Percentiles rank a stretch among this genome's conserved stretches.
Evolutionary conservation across 2,329 filamentous ascomycete species (phyloP).

Genomic region (Microthyrium microscopicum): DNA sequence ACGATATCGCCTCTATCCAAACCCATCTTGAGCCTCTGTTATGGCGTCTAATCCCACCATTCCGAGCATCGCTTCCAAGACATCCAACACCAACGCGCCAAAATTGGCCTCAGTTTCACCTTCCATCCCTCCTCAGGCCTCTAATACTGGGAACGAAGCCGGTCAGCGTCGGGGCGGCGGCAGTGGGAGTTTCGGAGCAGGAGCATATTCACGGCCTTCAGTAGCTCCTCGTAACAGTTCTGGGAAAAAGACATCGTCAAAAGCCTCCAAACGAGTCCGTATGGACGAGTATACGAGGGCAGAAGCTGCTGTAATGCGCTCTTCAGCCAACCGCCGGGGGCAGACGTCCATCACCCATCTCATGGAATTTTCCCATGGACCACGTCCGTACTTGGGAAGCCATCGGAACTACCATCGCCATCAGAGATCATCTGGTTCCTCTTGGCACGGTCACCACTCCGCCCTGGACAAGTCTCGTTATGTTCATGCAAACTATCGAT

Average conservation of each 20-base stretch:
- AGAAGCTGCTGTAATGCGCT: conserved; percentile 52
- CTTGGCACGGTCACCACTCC: conserved; percentile 2
- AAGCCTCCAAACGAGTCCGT: conserved; percentile 55
- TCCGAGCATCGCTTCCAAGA: conserved; percentile 19
- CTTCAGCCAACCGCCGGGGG: conserved; percentile 58
- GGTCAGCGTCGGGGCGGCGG: conserved; percentile 26
- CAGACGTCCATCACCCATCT: conserved; percentile 96
- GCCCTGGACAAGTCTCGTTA: conserved; percentile 39
- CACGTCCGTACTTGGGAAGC: conserved; percentile 45
- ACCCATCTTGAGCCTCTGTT: too few relatives aligned
- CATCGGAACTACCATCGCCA: conserved; percentile 19
- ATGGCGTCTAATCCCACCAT: conserved; percentile 30
- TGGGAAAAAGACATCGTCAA: conserved; percentile 63
- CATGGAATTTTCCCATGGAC: conserved; percentile 75
- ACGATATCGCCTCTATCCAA: too few relatives aligned
- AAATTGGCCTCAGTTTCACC: conserved; percentile 17
- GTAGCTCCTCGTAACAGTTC: conserved; percentile 58
- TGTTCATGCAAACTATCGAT: conserved; percentile 93
- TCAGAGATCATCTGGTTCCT: background rate
- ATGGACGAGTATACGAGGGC: conserved; percentile 78
- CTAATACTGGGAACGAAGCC: conserved; percentile 20
- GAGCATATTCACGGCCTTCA: conserved; percentile 20
- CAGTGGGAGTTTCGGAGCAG: conserved; percentile 20
- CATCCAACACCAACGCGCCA: conserved; percentile 17
- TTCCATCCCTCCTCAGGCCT: too few relatives aligned